A percentile compares a stretch with the other conserved stretches of the same genome.
phyloP scores from a whole-genome alignment of 176 grass and related monocot species.

The Chrysopogon serrulatus region DNA sequence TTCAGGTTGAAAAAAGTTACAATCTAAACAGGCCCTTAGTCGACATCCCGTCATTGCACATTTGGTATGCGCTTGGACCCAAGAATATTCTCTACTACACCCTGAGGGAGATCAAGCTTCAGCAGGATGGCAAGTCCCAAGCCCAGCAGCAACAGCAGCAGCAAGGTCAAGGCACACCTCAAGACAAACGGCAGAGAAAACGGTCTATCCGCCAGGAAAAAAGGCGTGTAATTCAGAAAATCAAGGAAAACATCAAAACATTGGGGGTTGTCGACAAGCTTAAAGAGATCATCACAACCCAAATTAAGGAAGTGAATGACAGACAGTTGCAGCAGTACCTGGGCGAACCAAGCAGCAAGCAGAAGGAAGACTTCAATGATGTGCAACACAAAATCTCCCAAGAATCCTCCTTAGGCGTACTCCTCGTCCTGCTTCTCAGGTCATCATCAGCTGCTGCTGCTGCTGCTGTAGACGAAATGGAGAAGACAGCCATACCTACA shows the following conservation, averaged over 20 bases:
- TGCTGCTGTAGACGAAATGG: neutral
- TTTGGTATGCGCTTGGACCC: accelerated
- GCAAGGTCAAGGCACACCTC: no score
- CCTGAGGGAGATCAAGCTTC: neutral
- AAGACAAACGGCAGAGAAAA: no score
- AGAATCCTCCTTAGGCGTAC: neutral
- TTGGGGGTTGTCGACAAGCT: neutral
- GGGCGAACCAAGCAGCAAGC: accelerated
- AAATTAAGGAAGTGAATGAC: neutral
- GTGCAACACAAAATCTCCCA: neutral
- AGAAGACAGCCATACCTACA: neutral
- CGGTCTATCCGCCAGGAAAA: neutral
- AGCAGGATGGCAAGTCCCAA: neutral
- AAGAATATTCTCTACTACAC: slow-evolving; percentile 26
- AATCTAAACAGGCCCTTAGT: no score
- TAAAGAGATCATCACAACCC: neutral
- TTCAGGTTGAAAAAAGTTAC: no score
- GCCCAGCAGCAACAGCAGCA: neutral
- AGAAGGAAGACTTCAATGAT: neutral
- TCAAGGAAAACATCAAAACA: neutral
- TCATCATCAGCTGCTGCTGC: no score
- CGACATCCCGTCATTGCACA: neutral
- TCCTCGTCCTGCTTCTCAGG: neutral
- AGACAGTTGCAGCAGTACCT: neutral
- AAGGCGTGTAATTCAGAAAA: accelerated